Base-by-base conservation (phyloP, 257 asterid genomes). In the Cynanchum wilfordii region DNA sequence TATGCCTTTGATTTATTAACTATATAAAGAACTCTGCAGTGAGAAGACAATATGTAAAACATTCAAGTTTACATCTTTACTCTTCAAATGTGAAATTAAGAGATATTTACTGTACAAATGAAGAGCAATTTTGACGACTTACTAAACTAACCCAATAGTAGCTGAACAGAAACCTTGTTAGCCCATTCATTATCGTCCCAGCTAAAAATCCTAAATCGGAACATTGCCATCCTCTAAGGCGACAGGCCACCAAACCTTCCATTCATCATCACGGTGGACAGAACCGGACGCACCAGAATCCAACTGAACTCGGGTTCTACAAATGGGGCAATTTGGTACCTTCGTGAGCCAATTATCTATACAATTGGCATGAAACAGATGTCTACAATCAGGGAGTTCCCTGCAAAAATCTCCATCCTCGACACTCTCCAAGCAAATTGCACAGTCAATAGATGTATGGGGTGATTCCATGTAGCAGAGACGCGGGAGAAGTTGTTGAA, bases 261-360 rank as follows among this genome's bases (percentile, higher is more conserved):
- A 86, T 69, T 89, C 96, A 57, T 78, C 93, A 45, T 82, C 87
- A 59, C 74, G 38, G 11, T 33, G 66, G 30, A 72, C 25, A 44
- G 70, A 70, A 44, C 83, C 77, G 19, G 78, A 65, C 5, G 33
- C 68, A 7, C 83, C 84, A 19, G 79, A 80, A 54, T 74, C 83
- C 66, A 87, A 76, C 71, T 82, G 83, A 24, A 90, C 89, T 83
- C 82, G 84, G 77, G 84, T 80, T 68, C 98, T 85, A 72, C 98
- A 93, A 77, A 89, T 76, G 42, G 98, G 98, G 82, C 98, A 93
- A 69, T 81, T 91, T 59, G 88, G 88, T 50, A 76, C 89, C 78
- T 84, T 88, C 33, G 69, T 70, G 54, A 93, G 87, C 97, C 98
- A 93, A 75, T 70, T 80, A 83, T 90, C 96, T 60, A 91, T 87